phyloP scores from a whole-genome alignment of 768 basidiomycete genomes.

The Coprinopsis sp. region DNA sequence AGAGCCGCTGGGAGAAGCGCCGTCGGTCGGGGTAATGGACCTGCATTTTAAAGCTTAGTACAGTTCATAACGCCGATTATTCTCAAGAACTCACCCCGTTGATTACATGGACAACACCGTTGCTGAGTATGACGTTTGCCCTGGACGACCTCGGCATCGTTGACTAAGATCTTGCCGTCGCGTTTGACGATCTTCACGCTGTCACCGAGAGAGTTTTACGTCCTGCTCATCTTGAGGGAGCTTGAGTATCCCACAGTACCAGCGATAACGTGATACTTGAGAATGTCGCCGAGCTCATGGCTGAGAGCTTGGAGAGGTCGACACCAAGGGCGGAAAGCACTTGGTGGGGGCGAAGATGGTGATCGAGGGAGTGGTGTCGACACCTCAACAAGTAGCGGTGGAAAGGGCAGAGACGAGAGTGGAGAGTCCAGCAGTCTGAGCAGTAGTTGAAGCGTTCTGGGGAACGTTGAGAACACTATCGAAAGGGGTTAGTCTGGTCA shows the following conservation, averaged over 20 bases:
- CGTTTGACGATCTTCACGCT: conserved; percentile 6
- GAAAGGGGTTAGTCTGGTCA: background rate
- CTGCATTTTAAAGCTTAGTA: no score
- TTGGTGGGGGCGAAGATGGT: conserved; percentile 10
- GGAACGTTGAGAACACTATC: conserved; percentile 10
- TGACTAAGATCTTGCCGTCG: conserved; percentile 8
- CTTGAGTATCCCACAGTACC: conserved; percentile 10
- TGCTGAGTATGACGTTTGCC: conserved; percentile 9
- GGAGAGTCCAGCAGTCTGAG: background rate
- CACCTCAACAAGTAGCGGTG: background rate
- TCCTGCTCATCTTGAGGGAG: conserved; percentile 5
- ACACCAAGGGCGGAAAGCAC: conserved; percentile 3
- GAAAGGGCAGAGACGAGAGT: background rate
- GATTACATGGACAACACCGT: conserved; percentile 10
- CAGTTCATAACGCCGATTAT: no score
- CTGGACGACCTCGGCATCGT: conserved; percentile 2
- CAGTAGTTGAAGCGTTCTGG: conserved; percentile 5
- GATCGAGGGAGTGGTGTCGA: conserved; percentile 8
- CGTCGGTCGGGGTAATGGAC: no score
- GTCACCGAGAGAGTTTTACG: conserved; percentile 3
- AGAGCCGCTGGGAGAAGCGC: no score
- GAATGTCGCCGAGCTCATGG: background rate
- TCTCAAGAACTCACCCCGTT: conserved; percentile 5
- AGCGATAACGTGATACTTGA: conserved; percentile 10
- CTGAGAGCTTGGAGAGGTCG: background rate